phyloP scores from a whole-genome alignment of 768 basidiomycete genomes.

The Hortiboletus flavorubellus region DNA sequence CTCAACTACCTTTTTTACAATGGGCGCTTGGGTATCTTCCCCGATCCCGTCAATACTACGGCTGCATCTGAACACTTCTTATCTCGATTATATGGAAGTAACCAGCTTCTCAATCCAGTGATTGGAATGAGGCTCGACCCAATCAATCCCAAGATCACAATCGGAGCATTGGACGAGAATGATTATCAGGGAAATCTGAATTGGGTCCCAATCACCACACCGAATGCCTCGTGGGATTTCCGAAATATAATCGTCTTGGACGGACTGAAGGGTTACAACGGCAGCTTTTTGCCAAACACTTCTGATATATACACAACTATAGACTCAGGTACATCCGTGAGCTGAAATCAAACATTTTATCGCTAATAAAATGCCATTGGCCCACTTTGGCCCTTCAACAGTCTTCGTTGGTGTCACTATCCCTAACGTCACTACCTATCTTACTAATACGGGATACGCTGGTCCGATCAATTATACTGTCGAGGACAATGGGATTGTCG shows the following conservation, averaged over 20 bases:
- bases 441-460: conserved; percentile 5
- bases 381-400: neutral
- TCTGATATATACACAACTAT: conserved; percentile 6
- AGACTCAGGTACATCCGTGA: conserved; percentile 8
- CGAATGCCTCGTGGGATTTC: conserved; percentile 6
- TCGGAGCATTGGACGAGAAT: conserved; percentile 21
- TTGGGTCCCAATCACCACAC: conserved; percentile 19
- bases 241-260: conserved; percentile 9
- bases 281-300: conserved; percentile 11
- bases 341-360: neutral
- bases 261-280: conserved; percentile 20
- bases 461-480: conserved; percentile 14
- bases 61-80: conserved; percentile 17
- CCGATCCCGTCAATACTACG: conserved; percentile 20
- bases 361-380: neutral
- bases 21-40: conserved; percentile 18
- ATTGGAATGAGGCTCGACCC: conserved; percentile 24
- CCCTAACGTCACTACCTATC: conserved; percentile 6
- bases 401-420: conserved; percentile 6
- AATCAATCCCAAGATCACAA: conserved; percentile 24
- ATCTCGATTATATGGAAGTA: conserved; percentile 8
- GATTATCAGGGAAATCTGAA: conserved; percentile 22
- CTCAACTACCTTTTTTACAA: conserved; percentile 23
- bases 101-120: conserved; percentile 22
- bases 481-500: neutral